Evolutionary conservation across 768 basidiomycete species (phyloP).

Genomic region (Mycena leptocephala): DNA sequence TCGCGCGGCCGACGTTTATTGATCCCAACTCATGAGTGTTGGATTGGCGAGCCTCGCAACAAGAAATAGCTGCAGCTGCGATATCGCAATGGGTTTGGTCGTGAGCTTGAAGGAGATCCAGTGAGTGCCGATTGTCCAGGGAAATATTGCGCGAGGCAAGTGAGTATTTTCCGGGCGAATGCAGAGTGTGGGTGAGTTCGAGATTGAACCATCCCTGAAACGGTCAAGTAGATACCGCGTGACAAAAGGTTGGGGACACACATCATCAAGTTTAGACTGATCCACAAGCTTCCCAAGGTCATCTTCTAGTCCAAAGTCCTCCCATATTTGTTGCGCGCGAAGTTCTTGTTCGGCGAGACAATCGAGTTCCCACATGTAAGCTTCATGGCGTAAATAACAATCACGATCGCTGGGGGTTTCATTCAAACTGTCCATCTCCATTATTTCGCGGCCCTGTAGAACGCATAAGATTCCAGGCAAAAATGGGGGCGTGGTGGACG

Average conservation of each 20-base stretch:
- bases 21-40: no score
- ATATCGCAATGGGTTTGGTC: no score
- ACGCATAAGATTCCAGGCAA: background rate
- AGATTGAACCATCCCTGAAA: background rate
- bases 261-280: background rate
- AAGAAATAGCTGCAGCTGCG: no score
- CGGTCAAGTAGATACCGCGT: background rate
- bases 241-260: background rate
- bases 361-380: constrained; percentile 2
- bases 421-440: background rate
- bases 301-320: constrained; percentile 9
- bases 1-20: background rate
- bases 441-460: background rate
- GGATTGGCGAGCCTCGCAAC: no score
- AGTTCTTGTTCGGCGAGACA: background rate
- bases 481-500: background rate
- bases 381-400: background rate
- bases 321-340: background rate
- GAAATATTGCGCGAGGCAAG: no score
- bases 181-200: background rate
- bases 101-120: no score
- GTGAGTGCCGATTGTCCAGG: no score
- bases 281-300: constrained; percentile 5
- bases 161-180: background rate
- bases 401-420: background rate